Evolutionary conservation across 2,329 filamentous ascomycete genomes (phyloP).

Genomic region (Nemania sp.): DNA sequence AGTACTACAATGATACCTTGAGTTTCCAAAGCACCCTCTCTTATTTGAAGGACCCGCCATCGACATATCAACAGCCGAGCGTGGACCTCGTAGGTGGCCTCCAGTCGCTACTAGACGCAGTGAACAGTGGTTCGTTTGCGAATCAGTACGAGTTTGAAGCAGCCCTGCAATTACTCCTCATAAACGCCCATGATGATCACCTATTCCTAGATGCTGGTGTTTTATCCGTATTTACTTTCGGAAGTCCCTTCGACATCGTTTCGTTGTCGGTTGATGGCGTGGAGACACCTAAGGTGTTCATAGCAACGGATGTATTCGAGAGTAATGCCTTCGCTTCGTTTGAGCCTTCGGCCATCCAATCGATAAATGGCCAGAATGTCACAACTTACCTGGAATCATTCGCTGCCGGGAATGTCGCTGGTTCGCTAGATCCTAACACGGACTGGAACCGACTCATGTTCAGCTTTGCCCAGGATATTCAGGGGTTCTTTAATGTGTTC

Average conservation of each 20-base stretch:
- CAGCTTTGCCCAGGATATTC: conserved; percentile 45
- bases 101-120: conserved; percentile 48
- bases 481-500: conserved; percentile 48
- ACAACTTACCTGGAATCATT: conserved; percentile 49
- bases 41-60: conserved; percentile 56
- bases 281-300: conserved; percentile 52
- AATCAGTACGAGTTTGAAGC: conserved; percentile 56
- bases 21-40: conserved; percentile 59
- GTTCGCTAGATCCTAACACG: conserved; percentile 55
- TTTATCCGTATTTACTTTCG: conserved; percentile 50
- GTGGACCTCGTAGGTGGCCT: conserved; percentile 52
- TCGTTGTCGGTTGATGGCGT: conserved; percentile 51
- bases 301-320: conserved; percentile 42
- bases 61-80: conserved; percentile 56
- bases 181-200: conserved; percentile 54
- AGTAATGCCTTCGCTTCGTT: conserved; percentile 32
- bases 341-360: conserved; percentile 44
- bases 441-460: conserved; percentile 57
- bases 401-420: conserved; percentile 51
- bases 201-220: conserved; percentile 49
- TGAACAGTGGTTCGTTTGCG: conserved; percentile 49
- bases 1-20: conserved; percentile 59
- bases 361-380: conserved; percentile 50
- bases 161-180: conserved; percentile 51
- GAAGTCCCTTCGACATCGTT: conserved; percentile 47